Conservation (phyloP, 2,329 filamentous ascomycete genomes). For the Aspergillus fumigatiaffinis region DNA sequence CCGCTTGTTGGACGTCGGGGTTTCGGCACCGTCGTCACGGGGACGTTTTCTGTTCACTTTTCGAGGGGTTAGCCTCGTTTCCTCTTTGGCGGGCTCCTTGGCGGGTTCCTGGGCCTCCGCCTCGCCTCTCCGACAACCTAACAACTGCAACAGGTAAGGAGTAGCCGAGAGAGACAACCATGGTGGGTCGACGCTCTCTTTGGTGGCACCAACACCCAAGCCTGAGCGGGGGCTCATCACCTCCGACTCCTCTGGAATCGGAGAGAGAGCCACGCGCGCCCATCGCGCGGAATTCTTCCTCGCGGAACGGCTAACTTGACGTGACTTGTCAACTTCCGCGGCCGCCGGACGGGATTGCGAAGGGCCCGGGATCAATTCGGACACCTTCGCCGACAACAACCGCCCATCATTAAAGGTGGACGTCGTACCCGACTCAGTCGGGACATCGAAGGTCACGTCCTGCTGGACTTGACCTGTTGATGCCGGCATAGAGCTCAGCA, state of each 20-base stretch:
- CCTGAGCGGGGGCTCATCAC: constrained; percentile 5
- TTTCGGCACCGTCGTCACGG: constrained; percentile 12
- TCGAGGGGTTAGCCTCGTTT: constrained; percentile 9
- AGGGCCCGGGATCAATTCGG: constrained; percentile 6
- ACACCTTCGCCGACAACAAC: constrained; percentile 12
- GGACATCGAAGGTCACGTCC: not conserved
- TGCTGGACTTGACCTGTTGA: not conserved
- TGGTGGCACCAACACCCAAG: constrained; percentile 8
- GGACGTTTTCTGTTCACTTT: constrained; percentile 20
- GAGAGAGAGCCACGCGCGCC: constrained; percentile 8
- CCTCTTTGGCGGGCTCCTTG: not conserved
- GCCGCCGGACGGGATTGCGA: constrained; percentile 5
- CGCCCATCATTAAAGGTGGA: constrained; percentile 8
- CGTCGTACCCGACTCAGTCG: not conserved
- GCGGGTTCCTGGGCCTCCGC: not conserved
- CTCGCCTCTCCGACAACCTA: constrained; percentile 1
- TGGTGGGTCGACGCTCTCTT: not conserved
- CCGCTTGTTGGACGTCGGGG: constrained; percentile 18
- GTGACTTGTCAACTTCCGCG: constrained; percentile 2
- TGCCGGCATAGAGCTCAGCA: not conserved
- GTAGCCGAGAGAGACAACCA: not conserved
- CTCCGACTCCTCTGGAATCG: constrained; percentile 12
- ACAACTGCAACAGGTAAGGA: not conserved
- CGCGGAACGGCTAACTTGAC: not conserved
- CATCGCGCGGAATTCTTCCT: constrained; percentile 1